Conservation (phyloP, 768 basidiomycete species). For the Psilocybe cubensis region DNA sequence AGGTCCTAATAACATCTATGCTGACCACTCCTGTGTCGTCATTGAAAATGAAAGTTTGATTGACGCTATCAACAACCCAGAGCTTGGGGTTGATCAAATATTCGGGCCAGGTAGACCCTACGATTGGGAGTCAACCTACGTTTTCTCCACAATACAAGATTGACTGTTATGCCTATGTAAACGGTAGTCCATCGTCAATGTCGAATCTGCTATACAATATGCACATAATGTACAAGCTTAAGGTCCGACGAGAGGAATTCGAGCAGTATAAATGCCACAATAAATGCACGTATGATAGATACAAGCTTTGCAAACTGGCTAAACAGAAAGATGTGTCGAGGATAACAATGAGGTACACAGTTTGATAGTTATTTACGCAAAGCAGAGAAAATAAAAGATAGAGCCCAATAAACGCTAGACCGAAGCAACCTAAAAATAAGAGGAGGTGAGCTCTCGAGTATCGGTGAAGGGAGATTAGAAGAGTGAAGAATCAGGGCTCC, state of each 20-base stretch:
- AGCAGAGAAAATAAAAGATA: background rate
- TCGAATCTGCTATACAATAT: too few species aligned
- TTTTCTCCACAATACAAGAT: slow-evolving; percentile 32
- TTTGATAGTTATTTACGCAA: too few species aligned
- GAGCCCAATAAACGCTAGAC: background rate
- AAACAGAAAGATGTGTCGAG: background rate
- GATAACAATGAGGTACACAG: too few species aligned
- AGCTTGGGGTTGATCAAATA: slow-evolving; percentile 47
- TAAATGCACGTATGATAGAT: background rate
- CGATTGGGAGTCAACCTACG: slow-evolving; percentile 42
- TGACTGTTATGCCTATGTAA: background rate
- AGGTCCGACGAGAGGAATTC: too few species aligned
- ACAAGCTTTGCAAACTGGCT: background rate
- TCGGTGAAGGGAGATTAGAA: background rate
- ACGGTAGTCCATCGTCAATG: background rate
- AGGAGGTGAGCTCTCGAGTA: slow-evolving; percentile 2
- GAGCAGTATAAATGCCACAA: too few species aligned
- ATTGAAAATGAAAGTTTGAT: slow-evolving; percentile 49
- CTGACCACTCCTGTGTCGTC: slow-evolving; percentile 43
- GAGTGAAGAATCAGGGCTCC: slow-evolving; percentile 46
- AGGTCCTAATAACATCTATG: slow-evolving; percentile 36
- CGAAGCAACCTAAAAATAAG: background rate
- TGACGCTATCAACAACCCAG: slow-evolving; percentile 53
- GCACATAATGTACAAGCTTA: too few species aligned
- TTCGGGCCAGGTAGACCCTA: slow-evolving; percentile 41